These are phyloP conservation scores for Psilocybe cyanescens DNA, from an alignment of 768 basidiomycete species.

Conservation along the genomic window DNA sequence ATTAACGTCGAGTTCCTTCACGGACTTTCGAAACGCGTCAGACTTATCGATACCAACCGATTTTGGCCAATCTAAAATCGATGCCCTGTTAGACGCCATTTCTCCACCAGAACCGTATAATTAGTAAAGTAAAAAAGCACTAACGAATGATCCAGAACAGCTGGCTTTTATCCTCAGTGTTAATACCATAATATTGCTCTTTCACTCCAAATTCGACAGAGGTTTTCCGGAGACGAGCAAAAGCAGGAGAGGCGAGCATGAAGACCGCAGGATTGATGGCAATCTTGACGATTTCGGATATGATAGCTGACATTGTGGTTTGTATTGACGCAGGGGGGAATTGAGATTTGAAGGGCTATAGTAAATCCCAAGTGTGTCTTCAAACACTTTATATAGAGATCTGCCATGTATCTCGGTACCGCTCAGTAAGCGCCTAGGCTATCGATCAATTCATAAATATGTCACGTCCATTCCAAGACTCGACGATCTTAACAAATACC, in stretches of 20 bases:
- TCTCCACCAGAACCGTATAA: too few species aligned
- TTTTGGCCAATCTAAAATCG: neutral
- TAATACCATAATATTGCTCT: conserved; percentile 15
- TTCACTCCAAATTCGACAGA: conserved; percentile 10
- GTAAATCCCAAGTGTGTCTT: too few species aligned
- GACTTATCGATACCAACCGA: neutral
- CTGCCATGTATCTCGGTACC: too few species aligned
- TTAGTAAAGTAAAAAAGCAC: neutral
- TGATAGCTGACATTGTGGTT: neutral
- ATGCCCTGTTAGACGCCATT: too few species aligned
- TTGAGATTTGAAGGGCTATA: too few species aligned
- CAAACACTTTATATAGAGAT: too few species aligned
- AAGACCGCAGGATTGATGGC: neutral
- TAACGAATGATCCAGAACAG: conserved; percentile 14
- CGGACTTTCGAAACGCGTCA: conserved; percentile 3
- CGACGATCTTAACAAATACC: too few species aligned
- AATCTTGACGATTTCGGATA: conserved; percentile 15
- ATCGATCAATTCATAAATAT: too few species aligned
- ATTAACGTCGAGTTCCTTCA: conserved; percentile 10
- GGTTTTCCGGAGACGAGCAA: conserved; percentile 5
- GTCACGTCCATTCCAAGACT: too few species aligned
- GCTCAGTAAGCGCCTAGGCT: too few species aligned
- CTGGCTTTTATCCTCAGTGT: conserved; percentile 7
- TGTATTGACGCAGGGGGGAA: too few species aligned
- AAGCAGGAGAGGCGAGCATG: neutral